A percentile compares a stretch with the other conserved stretches of the same genome.
Conservation (phyloP, 371 early-diverging fungal genomes). For the Coemansia sp. region DNA sequence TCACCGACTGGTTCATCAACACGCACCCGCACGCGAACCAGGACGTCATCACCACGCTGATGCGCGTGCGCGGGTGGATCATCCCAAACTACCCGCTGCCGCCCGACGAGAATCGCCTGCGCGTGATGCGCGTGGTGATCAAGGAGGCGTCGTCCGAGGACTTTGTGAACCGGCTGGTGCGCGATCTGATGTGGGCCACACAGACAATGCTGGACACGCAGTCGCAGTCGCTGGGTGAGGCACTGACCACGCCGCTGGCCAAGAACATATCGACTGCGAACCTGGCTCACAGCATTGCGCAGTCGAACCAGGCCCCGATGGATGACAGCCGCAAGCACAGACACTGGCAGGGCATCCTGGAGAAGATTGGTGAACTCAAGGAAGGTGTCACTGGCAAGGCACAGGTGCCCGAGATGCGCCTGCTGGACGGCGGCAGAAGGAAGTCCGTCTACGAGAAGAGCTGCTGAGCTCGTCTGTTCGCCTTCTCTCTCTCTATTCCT, state of each 20-base stretch:
- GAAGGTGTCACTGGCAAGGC: background rate
- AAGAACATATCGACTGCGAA: constrained; percentile 17
- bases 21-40: constrained; percentile 50
- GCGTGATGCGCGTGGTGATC: constrained; percentile 55
- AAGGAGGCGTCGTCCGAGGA: constrained; percentile 54
- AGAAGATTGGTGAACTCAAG: constrained; percentile 34
- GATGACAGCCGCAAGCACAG: constrained; percentile 12
- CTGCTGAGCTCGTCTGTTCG: constrained; percentile 13
- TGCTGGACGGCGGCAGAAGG: constrained; percentile 8
- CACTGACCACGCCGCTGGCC: constrained; percentile 30
- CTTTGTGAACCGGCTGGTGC: constrained; percentile 47
- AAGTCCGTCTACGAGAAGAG: constrained; percentile 36
- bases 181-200: constrained; percentile 52
- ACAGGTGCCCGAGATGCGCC: constrained; percentile 5
- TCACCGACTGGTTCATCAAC: constrained; percentile 55
- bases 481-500: background rate
- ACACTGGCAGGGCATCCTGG: constrained; percentile 30
- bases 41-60: constrained; percentile 52
- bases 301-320: constrained; percentile 8
- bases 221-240: constrained; percentile 28
- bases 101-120: constrained; percentile 24
- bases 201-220: constrained; percentile 40
- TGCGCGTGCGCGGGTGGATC: constrained; percentile 56
- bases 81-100: constrained; percentile 55
- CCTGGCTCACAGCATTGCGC: constrained; percentile 25